Evolutionary conservation across 768 basidiomycete species (phyloP), one percentile per base, ranked within the genome.

Genomic region (Boletus sp.): DNA sequence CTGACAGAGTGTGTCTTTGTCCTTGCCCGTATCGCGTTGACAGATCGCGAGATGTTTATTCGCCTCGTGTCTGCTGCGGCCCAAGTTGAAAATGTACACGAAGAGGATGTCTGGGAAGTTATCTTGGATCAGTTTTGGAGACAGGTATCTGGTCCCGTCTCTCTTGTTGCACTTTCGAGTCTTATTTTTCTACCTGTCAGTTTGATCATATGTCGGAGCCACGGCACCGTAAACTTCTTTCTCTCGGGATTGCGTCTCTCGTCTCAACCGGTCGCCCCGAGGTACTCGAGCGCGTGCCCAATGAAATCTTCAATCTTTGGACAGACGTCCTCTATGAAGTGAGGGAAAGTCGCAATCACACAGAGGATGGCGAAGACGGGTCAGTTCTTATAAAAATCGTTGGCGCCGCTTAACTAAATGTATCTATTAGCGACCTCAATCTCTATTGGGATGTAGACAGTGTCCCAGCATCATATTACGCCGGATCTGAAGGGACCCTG

Each of bases 151-250:
- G n/a, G 32, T 27, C 40, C 19, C 7, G 9, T 50, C n/a, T 44
- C 43, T 33, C 47, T 33, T n/a, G n/a, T 29, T 41, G 17, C 5
- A 17, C 15, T 29, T 29, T 42, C 45, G 23, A 23, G 44, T 37
- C 42, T 55, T 11, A 51, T 47, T 48, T 53, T 17, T 57, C 21
- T 41, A 25, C 27, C 9, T 27, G 17, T 38, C 62, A 96, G 93
- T 92, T 94, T 67, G 93, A 96, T 69, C 88, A 86, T 65, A 89
- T 94, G 84, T 88, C 88, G 15, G 90, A 94, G 66, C 85, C 90
- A 1, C 81, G 86, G 10, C 81, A 88, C 56, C 84, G 93, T 53
- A 96, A 96, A 73, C 75, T 96, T 52, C 74, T 83, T 25, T 90
- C 92, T 11, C 86, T 96, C 77, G 91, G 88, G 2, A 81, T 90